These are phyloP conservation scores for Hibiscus mutabilis DNA, from an alignment of 345 rosid genomes.

Conservation along the genomic window DNA sequence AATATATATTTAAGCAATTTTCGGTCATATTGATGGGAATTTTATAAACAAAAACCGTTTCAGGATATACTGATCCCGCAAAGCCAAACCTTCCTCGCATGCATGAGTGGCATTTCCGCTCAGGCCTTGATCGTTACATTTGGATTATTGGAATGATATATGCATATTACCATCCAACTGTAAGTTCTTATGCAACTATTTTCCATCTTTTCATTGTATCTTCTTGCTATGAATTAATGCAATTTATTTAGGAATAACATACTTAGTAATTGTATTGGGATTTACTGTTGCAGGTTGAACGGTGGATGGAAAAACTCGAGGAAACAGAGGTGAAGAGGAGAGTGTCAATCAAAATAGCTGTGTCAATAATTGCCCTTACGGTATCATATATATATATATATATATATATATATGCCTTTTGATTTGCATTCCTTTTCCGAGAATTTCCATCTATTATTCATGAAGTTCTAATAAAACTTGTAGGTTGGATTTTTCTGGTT, in stretches of 20 bases:
- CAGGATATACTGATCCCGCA: conserved; percentile 92
- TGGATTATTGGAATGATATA: conserved; percentile 98
- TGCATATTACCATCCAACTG: conserved; percentile 98
- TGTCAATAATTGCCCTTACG: conserved; percentile 42
- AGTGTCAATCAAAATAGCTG: conserved; percentile 58
- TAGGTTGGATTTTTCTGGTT: conserved; percentile 84
- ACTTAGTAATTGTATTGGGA: neutral
- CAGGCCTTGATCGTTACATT: conserved; percentile 98
- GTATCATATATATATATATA: conserved; percentile 43
- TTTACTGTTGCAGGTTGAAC: conserved; percentile 58
- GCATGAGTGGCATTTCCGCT: conserved; percentile 99
- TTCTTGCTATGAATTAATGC: neutral
- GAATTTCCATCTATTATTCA: conserved; percentile 3
- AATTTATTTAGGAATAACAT: conserved; percentile 10
- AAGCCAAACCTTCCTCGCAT: conserved; percentile 58
- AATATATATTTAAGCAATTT: conserved; percentile 8
- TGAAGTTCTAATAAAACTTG: conserved; percentile 18
- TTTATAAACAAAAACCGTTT: conserved; percentile 21
- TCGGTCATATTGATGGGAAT: neutral
- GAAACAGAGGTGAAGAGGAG: conserved; percentile 69
- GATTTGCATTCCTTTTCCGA: conserved; percentile 1
- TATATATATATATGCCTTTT: neutral
- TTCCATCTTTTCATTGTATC: conserved; percentile 3
- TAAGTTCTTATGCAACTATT: conserved; percentile 32
- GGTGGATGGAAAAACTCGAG: conserved; percentile 97